Base-by-base conservation (phyloP, 176 grass and related monocot species). In the Saccharum officinarum region DNA sequence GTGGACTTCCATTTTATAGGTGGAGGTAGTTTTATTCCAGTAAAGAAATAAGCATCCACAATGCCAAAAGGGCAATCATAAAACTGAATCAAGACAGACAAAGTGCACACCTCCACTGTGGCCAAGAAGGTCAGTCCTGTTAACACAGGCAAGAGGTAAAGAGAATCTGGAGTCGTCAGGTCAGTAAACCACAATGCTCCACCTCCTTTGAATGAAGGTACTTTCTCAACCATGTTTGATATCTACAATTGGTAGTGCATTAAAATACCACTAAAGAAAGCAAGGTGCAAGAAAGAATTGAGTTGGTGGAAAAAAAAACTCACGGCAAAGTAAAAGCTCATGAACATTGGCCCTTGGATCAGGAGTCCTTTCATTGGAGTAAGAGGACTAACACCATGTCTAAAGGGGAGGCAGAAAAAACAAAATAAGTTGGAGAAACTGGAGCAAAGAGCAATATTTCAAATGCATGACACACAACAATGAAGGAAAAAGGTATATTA, bases 261-360 rank as follows among this genome's bases (percentile, higher is more conserved):
- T 41, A 75, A 10, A 16, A 25, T 34, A 44, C 4, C 23, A 68
- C 22, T 42, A 60, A 63, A 79, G 10, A 41, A 76, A 60, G 9
- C 13, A 91, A 76, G 20, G 41, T 54, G 71, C 49, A 83, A 74
- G 15, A 52, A 47, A 74, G 38, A 87, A 61, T 40, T 25, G 75
- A 49, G 54, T 38, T 73, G 12, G 12, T 67, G n/a, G 55, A 59
- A n/a, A 57, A 10, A 16, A 85, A 81, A 78, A 89, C 93, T 90
- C 88, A 98, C 93, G 77, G 97, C 97, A 64, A 96, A 92, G 90
- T 73, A 98, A 90, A 98, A 98, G 76, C 97, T 92, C 87, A 94
- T 92, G 75, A 98, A 95, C 67, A 98, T 67, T 69, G 93, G 93
- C 61, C 79, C 97, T 86, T 95, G 91, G 50, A 95, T 89, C 10